Conservation (phyloP, 2,329 filamentous ascomycete genomes). For the Xylariomycetidae sp. region DNA sequence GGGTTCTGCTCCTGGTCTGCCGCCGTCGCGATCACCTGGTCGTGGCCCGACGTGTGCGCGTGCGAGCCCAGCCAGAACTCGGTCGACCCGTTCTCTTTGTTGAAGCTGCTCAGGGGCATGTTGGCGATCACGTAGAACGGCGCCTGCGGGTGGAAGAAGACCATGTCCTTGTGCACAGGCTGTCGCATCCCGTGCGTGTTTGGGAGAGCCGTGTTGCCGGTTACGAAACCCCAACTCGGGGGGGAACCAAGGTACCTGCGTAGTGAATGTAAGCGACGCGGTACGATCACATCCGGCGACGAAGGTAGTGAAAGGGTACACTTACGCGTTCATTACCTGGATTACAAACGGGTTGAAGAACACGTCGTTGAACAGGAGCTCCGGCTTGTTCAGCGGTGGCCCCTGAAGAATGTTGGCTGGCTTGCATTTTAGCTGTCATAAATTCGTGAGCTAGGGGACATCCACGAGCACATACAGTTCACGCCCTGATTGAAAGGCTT, state of each 20-base stretch:
- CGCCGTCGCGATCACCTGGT: conserved; percentile 26
- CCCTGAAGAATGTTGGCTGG: conserved; percentile 35
- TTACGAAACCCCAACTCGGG: conserved; percentile 36
- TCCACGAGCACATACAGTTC: conserved; percentile 10
- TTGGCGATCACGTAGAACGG: conserved; percentile 37
- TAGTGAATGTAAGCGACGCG: not conserved
- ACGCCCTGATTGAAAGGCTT: conserved; percentile 18
- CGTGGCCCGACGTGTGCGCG: conserved; percentile 23
- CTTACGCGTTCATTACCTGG: conserved; percentile 34
- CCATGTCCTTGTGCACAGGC: conserved; percentile 33
- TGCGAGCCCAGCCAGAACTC: conserved; percentile 39
- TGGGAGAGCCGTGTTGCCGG: conserved; percentile 34
- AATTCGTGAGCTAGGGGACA: not conserved
- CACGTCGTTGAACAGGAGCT: conserved; percentile 31
- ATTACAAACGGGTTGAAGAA: conserved; percentile 38
- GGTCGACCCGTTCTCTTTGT: conserved; percentile 29
- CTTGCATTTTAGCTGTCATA: not conserved
- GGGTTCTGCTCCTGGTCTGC: conserved; percentile 2
- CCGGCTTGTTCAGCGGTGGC: conserved; percentile 28
- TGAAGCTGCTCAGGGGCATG: conserved; percentile 32
- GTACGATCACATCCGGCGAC: not conserved
- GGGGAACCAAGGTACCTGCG: conserved; percentile 35
- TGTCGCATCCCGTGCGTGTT: conserved; percentile 31
- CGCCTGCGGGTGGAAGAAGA: conserved; percentile 29
- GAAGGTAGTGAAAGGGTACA: conserved; percentile 1